Evolutionary conservation across 2,329 filamentous ascomycete genomes (phyloP).

Genomic region (Nemania sp.): DNA sequence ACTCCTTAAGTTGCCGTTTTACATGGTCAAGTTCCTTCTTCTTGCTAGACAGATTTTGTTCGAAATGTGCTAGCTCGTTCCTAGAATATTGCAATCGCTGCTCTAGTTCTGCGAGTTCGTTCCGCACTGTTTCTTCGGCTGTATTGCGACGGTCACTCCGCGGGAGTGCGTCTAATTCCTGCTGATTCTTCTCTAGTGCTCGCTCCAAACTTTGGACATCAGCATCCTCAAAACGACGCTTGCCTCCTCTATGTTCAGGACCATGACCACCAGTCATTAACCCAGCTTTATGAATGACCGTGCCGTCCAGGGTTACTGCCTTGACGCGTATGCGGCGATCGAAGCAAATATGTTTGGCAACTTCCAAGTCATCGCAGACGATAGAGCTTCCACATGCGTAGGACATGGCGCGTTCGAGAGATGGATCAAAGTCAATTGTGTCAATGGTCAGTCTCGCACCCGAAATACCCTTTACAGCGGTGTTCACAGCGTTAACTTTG

Average conservation of each 20-base stretch:
- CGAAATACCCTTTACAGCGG: conserved; percentile 85
- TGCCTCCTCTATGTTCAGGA: conserved; percentile 71
- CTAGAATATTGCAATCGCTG: conserved; percentile 72
- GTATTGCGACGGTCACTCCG: conserved; percentile 74
- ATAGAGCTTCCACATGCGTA: conserved; percentile 95
- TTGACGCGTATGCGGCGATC: conserved; percentile 85
- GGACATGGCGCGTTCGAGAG: conserved; percentile 87
- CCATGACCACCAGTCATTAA: conserved; percentile 95
- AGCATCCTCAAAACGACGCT: conserved; percentile 85
- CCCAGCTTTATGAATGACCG: conserved; percentile 93
- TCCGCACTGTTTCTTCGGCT: conserved; percentile 80
- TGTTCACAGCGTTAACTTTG: conserved; percentile 88
- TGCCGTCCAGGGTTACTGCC: conserved; percentile 93
- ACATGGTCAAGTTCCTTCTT: conserved; percentile 78
- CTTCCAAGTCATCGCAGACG: conserved; percentile 84
- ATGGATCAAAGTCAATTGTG: conserved; percentile 89
- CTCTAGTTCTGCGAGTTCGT: conserved; percentile 78
- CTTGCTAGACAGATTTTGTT: conserved; percentile 84
- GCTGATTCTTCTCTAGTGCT: conserved; percentile 73
- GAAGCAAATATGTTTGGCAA: conserved; percentile 90
- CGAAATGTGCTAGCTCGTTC: conserved; percentile 76
- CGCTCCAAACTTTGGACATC: conserved; percentile 85
- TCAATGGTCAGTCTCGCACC: conserved; percentile 91
- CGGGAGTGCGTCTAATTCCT: conserved; percentile 79
- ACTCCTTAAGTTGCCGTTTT: conserved; percentile 72